phyloP scores from a whole-genome alignment of 192 early-diverging fungal genomes.

The Entomortierella beljakovae region DNA sequence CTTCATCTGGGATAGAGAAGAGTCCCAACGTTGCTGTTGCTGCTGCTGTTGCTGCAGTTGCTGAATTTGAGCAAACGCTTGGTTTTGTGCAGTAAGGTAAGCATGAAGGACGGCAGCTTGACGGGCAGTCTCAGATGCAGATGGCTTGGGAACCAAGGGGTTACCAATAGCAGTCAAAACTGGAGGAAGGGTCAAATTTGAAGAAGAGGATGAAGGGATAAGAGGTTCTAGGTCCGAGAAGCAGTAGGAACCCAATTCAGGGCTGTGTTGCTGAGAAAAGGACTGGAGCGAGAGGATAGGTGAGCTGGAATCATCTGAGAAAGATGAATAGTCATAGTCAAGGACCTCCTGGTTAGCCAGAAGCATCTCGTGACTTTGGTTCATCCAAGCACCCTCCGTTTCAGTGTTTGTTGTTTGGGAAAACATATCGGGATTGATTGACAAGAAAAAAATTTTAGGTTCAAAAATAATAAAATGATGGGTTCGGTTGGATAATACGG shows the following conservation, averaged over 20 bases:
- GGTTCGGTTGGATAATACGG: background rate
- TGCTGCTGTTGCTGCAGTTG: slow-evolving; percentile 35
- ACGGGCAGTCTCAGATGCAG: slow-evolving; percentile 34
- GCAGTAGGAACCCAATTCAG: slow-evolving; percentile 28
- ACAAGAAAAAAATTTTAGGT: slow-evolving; percentile 2
- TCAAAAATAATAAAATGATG: background rate
- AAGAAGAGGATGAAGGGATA: background rate
- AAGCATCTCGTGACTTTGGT: slow-evolving; percentile 1
- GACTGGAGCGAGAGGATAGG: slow-evolving; percentile 49
- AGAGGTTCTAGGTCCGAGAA: slow-evolving; percentile 32
- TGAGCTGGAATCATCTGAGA: slow-evolving; percentile 44
- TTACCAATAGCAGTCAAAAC: background rate
- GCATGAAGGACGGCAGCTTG: slow-evolving; percentile 50
- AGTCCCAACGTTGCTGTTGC: slow-evolving; percentile 20
- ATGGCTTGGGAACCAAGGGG: background rate
- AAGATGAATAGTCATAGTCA: slow-evolving; percentile 40
- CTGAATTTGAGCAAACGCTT: slow-evolving; percentile 14
- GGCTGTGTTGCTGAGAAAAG: slow-evolving; percentile 46
- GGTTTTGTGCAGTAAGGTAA: slow-evolving; percentile 35
- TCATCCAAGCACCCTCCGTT: slow-evolving; percentile 4
- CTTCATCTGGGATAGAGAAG: background rate
- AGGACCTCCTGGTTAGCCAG: slow-evolving; percentile 35
- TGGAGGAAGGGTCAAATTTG: background rate
- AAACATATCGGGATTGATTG: slow-evolving; percentile 11
- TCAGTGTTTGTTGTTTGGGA: background rate